Evolutionary conservation across 2,329 filamentous ascomycete species (phyloP), one percentile per base, ranked within the genome.

Genomic region (Xylariaceae sp.): DNA sequence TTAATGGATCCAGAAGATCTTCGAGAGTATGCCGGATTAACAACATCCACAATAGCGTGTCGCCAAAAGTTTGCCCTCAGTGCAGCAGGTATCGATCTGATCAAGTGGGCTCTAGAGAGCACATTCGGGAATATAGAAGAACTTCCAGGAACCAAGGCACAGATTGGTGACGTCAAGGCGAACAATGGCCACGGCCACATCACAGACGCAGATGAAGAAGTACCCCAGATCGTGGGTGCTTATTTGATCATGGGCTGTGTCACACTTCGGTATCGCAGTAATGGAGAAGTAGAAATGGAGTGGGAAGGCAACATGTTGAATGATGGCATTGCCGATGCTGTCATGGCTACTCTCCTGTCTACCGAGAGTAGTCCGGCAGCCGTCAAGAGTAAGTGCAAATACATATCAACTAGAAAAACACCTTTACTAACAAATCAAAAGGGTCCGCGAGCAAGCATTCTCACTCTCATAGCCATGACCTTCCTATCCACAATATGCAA

Each of bases 231-330:
- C 47, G 64, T 79, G 48, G 70, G 79, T 41, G 71, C 78, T 3
- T 84, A 84, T 56, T 69, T 82, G 22, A 81, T 98, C 59, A 97
- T 98, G 92, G 92, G 90, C 53, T 93, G 87, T 66, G 83, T 96
- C 22, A 81, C 81, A 6, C 82, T 97, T n/a, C 80, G 84, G 17
- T 90, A 93, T 67, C 79, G 79, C 52, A 79, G 74, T 50, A 84
- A 82, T 55, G 87, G 91, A 45, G 85, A 93, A 61, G 80, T 96
- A 5, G 90, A 94, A 64, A 74, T 97, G 3, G 90, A 95, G 67
- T 98, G 93, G 93, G 92, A 97, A 65, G 93, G 91, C 47, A 98
- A 97, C 64, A 87, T 95, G 72, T 84, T 96, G 61, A 98, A 97
- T 65, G 93, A 98, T 62, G 88, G 90, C 49, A 94, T 98, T 60